Conservation (phyloP, 2,329 filamentous ascomycete genomes). For the Penicillium hesseltinei region DNA sequence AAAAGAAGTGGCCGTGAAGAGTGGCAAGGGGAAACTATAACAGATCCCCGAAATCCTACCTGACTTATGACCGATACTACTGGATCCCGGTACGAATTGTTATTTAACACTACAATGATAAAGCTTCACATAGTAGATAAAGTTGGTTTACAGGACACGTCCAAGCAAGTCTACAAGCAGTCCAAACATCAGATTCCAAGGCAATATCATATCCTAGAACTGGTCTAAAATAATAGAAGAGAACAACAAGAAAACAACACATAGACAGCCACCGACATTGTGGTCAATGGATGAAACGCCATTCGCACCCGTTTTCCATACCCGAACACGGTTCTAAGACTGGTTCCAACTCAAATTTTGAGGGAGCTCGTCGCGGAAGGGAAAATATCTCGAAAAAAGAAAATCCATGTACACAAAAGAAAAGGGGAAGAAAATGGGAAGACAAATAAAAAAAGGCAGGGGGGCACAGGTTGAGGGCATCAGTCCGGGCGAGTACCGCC, state of each 20-base stretch:
- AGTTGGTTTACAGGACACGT: background rate
- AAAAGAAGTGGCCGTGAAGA: too few relatives aligned
- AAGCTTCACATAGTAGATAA: background rate
- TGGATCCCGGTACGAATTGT: background rate
- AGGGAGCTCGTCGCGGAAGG: conserved; percentile 29
- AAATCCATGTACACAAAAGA: conserved; percentile 45
- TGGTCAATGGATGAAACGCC: conserved; percentile 40
- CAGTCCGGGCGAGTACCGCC: conserved; percentile 17
- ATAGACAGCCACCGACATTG: conserved; percentile 31
- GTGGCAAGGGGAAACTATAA: too few relatives aligned
- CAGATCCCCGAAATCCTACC: too few relatives aligned
- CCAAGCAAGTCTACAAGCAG: background rate
- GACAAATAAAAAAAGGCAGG: conserved; percentile 12
- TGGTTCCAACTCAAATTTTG: conserved; percentile 34
- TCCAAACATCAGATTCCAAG: conserved; percentile 20
- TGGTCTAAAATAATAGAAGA: conserved; percentile 27
- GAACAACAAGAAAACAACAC: conserved; percentile 25
- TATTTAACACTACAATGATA: background rate
- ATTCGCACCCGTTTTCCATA: conserved; percentile 45
- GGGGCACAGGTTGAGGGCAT: conserved; percentile 24
- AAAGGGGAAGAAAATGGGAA: conserved; percentile 24
- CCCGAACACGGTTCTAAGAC: conserved; percentile 45
- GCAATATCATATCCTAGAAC: conserved; percentile 32
- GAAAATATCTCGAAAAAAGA: conserved; percentile 32
- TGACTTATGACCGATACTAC: background rate